Base-by-base conservation (phyloP, 305 asterid species). In the Galium porrigens region DNA sequence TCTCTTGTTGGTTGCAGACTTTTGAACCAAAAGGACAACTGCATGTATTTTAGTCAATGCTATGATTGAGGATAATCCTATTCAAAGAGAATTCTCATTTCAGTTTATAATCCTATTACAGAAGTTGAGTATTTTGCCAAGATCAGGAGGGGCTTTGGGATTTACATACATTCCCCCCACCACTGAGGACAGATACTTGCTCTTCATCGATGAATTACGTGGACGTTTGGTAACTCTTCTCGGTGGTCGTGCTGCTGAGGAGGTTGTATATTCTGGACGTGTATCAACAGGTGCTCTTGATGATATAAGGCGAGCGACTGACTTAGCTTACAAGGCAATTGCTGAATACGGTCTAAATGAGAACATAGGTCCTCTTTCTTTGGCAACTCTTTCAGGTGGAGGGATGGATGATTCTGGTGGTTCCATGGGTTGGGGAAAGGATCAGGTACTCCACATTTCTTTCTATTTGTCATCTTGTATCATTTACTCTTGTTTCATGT, bases 221-320 rank as follows among this genome's bases (percentile, higher is more conserved):
- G 99, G 99, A 66, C 94, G 95, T 69, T 86, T 94, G 65, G 99
- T 90, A 61, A 87, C 99, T 69, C 97, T 94, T 69, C 94, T 94
- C 30, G 99, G 97, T 1, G 97, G 97, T 20, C 97, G 99, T 62
- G 99, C 99, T 53, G 99, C 99, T 4, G 99, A 94, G 75, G 96
- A 94, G 79, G 80, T 94, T 63, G 78, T 87, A 59, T 94, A 87
- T 76, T 81, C 86, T 51, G 99, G 99, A 44, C 97, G 99, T 73
- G 97, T 94, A 73, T 87, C 99, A 22, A 90, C 99, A 41, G 99
- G 99, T 78, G 99, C 99, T 11, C 81, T 94, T 69, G 99, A 94
- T 57, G 99, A 94, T 72, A 94, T 94, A 71, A 83, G 96, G 46
- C 83, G 89, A 72, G 99, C 99, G 59, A 94, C 99, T 49, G 99